Percentiles rank a stretch among this genome's conserved stretches.
Conservation (phyloP, 352 stramenopile genomes). For the Globisporangium nagaii region DNA sequence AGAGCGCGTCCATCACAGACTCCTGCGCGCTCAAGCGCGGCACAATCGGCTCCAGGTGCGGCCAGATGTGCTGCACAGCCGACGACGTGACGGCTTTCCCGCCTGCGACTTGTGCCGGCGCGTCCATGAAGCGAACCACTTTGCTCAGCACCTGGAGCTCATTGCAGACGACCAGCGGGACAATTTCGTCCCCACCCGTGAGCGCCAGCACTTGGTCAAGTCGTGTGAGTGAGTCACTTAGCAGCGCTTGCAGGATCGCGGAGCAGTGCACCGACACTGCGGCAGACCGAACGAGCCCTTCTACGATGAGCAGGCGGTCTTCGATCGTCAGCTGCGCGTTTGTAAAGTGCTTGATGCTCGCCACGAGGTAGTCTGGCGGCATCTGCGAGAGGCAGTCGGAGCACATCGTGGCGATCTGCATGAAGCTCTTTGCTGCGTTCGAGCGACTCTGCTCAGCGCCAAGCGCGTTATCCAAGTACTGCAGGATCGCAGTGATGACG, state of each 20-base stretch:
- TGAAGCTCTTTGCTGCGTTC: constrained; percentile 63
- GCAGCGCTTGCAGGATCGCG: constrained; percentile 39
- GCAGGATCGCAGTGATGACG: constrained; percentile 33
- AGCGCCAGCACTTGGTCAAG: constrained; percentile 37
- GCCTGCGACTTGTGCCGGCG: constrained; percentile 40
- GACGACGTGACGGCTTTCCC: constrained; percentile 40
- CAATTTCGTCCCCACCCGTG: constrained; percentile 14
- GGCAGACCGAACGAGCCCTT: constrained; percentile 54
- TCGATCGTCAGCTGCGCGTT: constrained; percentile 30
- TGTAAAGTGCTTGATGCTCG: constrained; percentile 43
- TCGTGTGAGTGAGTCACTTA: constrained; percentile 40
- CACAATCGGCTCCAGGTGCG: constrained; percentile 43
- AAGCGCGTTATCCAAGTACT: constrained; percentile 53
- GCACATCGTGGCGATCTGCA: constrained; percentile 59
- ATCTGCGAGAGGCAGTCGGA: constrained; percentile 39
- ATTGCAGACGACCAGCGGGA: constrained; percentile 25
- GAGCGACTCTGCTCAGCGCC: constrained; percentile 22
- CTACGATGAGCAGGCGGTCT: constrained; percentile 57
- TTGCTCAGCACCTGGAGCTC: constrained; percentile 71
- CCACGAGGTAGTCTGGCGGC: constrained; percentile 31
- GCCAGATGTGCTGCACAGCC: constrained; percentile 47
- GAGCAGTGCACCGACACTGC: constrained; percentile 40
- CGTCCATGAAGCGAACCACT: constrained; percentile 59
- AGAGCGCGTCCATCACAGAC: constrained; percentile 45
- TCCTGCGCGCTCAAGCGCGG: constrained; percentile 35